A percentile compares a stretch with the other conserved stretches of the same genome.
phyloP scores from a whole-genome alignment of 2,329 filamentous ascomycete genomes.

The Arthrobotrys conoides region DNA sequence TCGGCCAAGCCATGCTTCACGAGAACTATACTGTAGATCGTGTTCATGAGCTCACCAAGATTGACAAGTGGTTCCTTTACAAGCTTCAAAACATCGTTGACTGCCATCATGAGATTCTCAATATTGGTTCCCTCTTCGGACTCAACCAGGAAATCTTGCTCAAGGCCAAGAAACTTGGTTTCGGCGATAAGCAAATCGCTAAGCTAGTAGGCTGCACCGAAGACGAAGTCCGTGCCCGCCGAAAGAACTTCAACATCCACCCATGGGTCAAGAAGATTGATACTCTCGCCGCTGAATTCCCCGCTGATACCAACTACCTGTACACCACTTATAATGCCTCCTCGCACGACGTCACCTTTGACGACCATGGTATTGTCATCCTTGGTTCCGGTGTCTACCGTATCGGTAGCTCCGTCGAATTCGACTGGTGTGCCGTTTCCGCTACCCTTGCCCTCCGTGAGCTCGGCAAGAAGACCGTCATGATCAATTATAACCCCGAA shows the following conservation, averaged over 20 bases:
- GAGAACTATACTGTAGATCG: constrained; percentile 94
- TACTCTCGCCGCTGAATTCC: constrained; percentile 96
- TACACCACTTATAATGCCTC: constrained; percentile 99
- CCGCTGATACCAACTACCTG: constrained; percentile 92
- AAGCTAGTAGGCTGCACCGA: constrained; percentile 86
- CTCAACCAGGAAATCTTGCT: constrained; percentile 89
- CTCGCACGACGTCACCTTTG: constrained; percentile 91
- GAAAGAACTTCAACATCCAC: constrained; percentile 87
- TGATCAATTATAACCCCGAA: constrained; percentile 94
- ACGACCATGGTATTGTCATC: constrained; percentile 90
- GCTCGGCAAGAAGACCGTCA: constrained; percentile 96
- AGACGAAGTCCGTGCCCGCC: constrained; percentile 86
- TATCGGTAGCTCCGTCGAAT: constrained; percentile 97
- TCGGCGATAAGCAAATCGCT: constrained; percentile 96
- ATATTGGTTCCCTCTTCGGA: constrained; percentile 83
- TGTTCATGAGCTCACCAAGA: constrained; percentile 95
- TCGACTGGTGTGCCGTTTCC: constrained; percentile 98
- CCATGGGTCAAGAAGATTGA: constrained; percentile 99
- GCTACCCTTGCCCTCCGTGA: constrained; percentile 84
- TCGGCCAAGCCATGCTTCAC: constrained; percentile 97
- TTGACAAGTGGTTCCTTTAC: constrained; percentile 99
- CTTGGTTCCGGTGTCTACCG: constrained; percentile 96
- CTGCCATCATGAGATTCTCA: constrained; percentile 86
- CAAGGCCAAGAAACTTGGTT: constrained; percentile 96
- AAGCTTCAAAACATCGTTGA: constrained; percentile 98